Conservation (phyloP, 2,329 filamentous ascomycete species). For the Periglandula ipomoeae region DNA sequence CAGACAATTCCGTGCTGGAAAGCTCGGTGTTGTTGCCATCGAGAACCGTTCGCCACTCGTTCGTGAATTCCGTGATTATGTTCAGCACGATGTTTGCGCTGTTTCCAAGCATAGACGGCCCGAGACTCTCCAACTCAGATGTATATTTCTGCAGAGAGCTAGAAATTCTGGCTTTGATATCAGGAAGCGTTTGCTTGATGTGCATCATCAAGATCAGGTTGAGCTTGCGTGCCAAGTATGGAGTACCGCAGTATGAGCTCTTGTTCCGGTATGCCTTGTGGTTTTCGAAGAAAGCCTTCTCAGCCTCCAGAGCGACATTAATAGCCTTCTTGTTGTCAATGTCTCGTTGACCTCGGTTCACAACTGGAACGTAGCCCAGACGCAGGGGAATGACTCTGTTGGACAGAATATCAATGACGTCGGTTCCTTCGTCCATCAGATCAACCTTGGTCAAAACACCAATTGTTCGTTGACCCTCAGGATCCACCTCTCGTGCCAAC, state of each 20-base stretch:
- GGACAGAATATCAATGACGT: constrained; percentile 96
- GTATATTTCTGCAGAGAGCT: constrained; percentile 89
- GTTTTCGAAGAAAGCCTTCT: constrained; percentile 96
- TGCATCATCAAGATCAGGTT: constrained; percentile 99
- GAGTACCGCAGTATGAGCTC: constrained; percentile 95
- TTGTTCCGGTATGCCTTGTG: constrained; percentile 99
- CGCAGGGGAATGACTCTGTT: constrained; percentile 93
- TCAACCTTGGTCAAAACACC: constrained; percentile 98
- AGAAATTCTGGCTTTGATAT: constrained; percentile 96
- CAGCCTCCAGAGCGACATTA: constrained; percentile 78
- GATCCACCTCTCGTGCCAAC: constrained; percentile 91
- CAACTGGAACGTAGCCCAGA: constrained; percentile 91
- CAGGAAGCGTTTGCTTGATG: constrained; percentile 97
- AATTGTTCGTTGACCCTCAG: constrained; percentile 94
- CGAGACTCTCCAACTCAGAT: constrained; percentile 69
- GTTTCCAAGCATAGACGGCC: constrained; percentile 92
- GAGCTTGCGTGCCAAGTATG: constrained; percentile 90
- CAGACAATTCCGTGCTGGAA: constrained; percentile 87
- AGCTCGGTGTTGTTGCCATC: constrained; percentile 96
- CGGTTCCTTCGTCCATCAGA: constrained; percentile 96
- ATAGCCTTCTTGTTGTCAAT: constrained; percentile 98
- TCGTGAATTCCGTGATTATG: constrained; percentile 98
- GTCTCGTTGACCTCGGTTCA: constrained; percentile 95
- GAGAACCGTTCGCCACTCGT: constrained; percentile 91
- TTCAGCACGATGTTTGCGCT: constrained; percentile 94